Evolutionary conservation across 495 filamentous ascomycete genomes (phyloP), one percentile per base, ranked within the genome.

Genomic region (Darksidea phi): DNA sequence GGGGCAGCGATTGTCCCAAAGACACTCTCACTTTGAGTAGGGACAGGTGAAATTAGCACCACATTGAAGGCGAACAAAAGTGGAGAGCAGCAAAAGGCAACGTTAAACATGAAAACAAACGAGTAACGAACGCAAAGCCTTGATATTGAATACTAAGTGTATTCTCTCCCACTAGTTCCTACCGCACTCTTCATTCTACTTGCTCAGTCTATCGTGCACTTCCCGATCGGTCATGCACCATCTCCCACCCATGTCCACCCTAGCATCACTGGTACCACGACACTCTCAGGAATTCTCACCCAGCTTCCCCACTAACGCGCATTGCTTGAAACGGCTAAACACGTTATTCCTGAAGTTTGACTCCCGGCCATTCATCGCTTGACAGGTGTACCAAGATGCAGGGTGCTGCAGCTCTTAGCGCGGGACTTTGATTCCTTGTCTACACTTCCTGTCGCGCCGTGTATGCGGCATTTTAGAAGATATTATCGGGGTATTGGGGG

Each of bases 341-440:
- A 24, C 36, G 47, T 37, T 52, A 13, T 57, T 41, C 17, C 17
- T 15, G 36, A 36, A 12, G 12, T 46, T 58, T 47, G 11, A 25
- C 23, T 49, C 37, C 11, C n/a, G 47, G 47, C 60, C 60, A 63
- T 7, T 63, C 46, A 63, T 45, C 21, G 26, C n/a, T 23, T 53
- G 60, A 63, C 60, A 63, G 60, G 53, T 63, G 60, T 51, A 26
- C 53, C 45, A 53, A 51, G 36, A 20, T 63, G 46, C 59, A 62
- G 13, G 58, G 1, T 45, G 41, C 15, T 61, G 58, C 59, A 50
- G 45, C 11, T 6, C 56, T n/a, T 63, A 63, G 60, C 54, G 53
- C 46, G 60, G 53, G 46, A 45, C 6, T 2, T 17, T 38, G 10
- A 15, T 10, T 8, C 1, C 20, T 23, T 28, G 18, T 6, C 43